Evolutionary conservation across 2,329 filamentous ascomycete species (phyloP), one percentile per base, ranked within the genome.

Genomic region (Penicillium sp.): DNA sequence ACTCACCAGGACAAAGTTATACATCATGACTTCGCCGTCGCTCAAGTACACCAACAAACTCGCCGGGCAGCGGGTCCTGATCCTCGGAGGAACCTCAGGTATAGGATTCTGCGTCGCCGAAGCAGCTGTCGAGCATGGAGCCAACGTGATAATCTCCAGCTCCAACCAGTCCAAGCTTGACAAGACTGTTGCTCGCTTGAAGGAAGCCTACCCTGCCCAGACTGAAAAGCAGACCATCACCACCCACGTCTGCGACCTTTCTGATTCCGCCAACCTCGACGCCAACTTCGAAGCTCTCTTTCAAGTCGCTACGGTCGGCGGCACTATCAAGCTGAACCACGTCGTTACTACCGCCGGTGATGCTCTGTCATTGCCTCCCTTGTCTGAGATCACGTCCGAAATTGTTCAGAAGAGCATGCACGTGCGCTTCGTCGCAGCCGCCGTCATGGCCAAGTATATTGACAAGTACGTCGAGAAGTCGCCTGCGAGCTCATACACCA

Each of bases 81-180:
- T 83, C 56, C 70, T 82, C 23, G 81, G 81, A 18, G 80, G 79
- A 36, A 78, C 76, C 41, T 72, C 74, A 42, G 81, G 81, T 49
- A 76, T 83, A 38, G 81, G 81, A 36, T 81, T 74, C 61, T 69
- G 65, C 52, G 75, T 79, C 8, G 80, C 80, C 48, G 76, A 81
- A 74, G 77, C 76, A 3, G 67, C 69, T 42, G 63, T 82, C 47
- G 79, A 81, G 56, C 68, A 76, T 56, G 78, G 76, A 57, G 76
- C 76, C 49, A 66, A 67, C 28, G 72, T 83, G 29, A 74, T 73
- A 28, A 73, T 82, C 58, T 74, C 78, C 6, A 78, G 76, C 1
- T 81, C 78, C 53, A 71, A 42, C 39, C 61, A 44, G 63, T 69
- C 47, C 59, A 68, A 62, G n/a, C 56, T 82, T 34, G 57, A 73